These are phyloP conservation scores for Triadica sebifera DNA, from an alignment of 345 rosid genomes.

Conservation along the genomic window DNA sequence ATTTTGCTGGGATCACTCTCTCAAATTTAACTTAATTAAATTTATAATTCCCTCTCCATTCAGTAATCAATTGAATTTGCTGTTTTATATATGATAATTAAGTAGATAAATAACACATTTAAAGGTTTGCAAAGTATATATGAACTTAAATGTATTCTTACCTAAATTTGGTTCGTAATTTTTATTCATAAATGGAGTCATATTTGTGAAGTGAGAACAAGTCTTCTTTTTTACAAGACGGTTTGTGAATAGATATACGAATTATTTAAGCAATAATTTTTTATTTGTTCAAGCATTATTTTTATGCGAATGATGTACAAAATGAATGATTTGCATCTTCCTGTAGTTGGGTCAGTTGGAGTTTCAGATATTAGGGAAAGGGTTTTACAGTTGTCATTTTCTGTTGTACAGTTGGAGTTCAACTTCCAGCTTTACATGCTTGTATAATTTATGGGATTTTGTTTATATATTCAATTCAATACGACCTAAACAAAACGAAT, in stretches of 20 bases:
- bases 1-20: slow-evolving; percentile 34
- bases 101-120: too few relatives aligned
- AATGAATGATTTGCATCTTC: background rate
- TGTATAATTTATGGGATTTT: slow-evolving; percentile 2
- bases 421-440: slow-evolving; percentile 19
- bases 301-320: background rate
- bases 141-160: too few relatives aligned
- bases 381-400: slow-evolving; percentile 15
- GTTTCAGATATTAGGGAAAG: slow-evolving; percentile 18
- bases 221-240: too few relatives aligned
- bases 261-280: background rate
- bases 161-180: too few relatives aligned
- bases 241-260: background rate
- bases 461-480: background rate
- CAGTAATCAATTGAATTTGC: too few relatives aligned
- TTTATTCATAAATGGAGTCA: too few relatives aligned
- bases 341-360: slow-evolving; percentile 4
- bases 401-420: slow-evolving; percentile 20
- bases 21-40: background rate
- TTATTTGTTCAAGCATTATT: background rate
- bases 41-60: too few relatives aligned
- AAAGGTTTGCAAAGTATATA: too few relatives aligned
- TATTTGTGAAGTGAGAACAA: too few relatives aligned
- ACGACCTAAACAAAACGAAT: too few relatives aligned
- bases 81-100: too few relatives aligned